These are phyloP conservation scores for Blyttiomyces sp. DNA, from an alignment of 371 early-diverging fungal genomes.

Conservation along the genomic window DNA sequence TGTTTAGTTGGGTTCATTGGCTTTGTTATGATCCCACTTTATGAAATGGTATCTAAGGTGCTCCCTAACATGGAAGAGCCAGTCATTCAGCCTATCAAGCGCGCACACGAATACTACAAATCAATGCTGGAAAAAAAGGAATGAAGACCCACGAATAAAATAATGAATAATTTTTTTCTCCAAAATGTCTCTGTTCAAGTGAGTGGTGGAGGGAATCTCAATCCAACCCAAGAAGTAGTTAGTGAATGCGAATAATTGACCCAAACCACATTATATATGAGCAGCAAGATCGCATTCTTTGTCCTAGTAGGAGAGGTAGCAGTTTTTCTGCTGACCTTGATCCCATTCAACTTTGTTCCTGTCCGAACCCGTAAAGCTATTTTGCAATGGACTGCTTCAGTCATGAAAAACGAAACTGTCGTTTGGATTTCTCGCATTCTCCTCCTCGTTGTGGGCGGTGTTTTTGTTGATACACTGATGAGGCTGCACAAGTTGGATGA, in stretches of 20 bases:
- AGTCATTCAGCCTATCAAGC: constrained; percentile 39
- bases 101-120: constrained; percentile 45
- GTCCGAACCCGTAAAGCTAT: constrained; percentile 28
- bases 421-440: constrained; percentile 35
- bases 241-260: no score
- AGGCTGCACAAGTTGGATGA: constrained; percentile 27
- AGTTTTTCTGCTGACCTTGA: constrained; percentile 27
- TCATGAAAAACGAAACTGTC: constrained; percentile 24
- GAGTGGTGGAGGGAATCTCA: no score
- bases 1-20: constrained; percentile 52
- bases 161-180: neutral
- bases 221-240: constrained; percentile 1
- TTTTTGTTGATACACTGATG: constrained; percentile 34
- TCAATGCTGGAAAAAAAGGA: constrained; percentile 15
- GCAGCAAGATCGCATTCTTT: constrained; percentile 34
- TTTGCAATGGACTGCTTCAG: constrained; percentile 15
- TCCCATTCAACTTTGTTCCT: constrained; percentile 36
- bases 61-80: constrained; percentile 46
- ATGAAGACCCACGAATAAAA: neutral
- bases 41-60: constrained; percentile 46
- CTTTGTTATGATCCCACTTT: constrained; percentile 52
- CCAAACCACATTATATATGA: no score
- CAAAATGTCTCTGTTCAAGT: no score
- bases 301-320: constrained; percentile 29
- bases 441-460: constrained; percentile 32